Conservation (phyloP, 2,329 filamentous ascomycete genomes). For the Aureobasidium sp. region DNA sequence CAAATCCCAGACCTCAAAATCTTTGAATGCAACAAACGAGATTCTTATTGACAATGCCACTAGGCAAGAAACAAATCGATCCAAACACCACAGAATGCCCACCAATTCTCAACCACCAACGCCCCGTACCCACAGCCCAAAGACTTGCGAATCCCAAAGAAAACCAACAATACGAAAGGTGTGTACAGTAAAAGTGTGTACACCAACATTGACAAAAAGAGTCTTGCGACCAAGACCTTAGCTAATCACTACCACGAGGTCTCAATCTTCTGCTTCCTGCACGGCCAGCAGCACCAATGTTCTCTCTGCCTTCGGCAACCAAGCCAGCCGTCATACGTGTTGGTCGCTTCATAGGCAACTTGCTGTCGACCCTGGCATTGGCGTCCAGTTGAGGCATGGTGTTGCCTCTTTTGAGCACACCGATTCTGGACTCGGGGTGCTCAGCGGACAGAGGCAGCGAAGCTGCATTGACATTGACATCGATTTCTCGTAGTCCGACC, state of each 20-base stretch:
- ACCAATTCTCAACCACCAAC: not conserved
- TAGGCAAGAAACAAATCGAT: not conserved
- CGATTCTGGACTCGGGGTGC: constrained; percentile 17
- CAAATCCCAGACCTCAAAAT: no score
- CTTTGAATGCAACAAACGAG: not conserved
- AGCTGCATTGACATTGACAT: constrained; percentile 35
- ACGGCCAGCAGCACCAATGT: constrained; percentile 30
- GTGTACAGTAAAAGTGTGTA: not conserved
- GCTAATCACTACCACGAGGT: constrained; percentile 27
- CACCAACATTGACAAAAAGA: not conserved
- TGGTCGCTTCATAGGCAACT: constrained; percentile 35
- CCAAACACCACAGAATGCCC: not conserved
- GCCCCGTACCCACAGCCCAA: not conserved
- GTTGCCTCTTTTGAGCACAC: constrained; percentile 34
- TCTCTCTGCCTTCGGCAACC: constrained; percentile 25
- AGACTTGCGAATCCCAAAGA: not conserved
- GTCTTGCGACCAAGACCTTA: constrained; percentile 29
- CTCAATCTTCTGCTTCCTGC: constrained; percentile 39
- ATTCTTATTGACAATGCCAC: constrained; percentile 2
- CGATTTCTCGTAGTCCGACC: constrained; percentile 37
- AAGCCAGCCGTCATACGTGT: constrained; percentile 35
- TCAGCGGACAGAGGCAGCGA: constrained; percentile 11
- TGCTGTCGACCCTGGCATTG: constrained; percentile 26
- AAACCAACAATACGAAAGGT: not conserved
- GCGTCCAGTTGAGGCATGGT: constrained; percentile 21